Percentiles rank a stretch among this genome's conserved stretches.
Conservation (phyloP, 257 asterid genomes). For the Jaltomata sinuosa region DNA sequence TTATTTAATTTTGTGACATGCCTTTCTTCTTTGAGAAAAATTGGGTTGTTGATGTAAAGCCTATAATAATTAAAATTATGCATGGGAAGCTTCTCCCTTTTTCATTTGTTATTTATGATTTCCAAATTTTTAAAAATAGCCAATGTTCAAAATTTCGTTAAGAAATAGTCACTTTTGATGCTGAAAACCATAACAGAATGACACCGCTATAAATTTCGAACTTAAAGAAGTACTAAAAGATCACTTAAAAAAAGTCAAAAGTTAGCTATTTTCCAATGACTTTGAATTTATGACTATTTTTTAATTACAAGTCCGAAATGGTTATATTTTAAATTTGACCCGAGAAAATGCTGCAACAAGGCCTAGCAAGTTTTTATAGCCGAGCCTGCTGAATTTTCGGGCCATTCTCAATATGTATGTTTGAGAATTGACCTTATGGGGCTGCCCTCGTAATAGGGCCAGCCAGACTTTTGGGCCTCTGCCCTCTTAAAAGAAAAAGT, state of each 20-base stretch:
- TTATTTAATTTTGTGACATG: background rate
- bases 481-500: too few species aligned
- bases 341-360: background rate
- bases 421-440: too few species aligned
- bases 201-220: background rate
- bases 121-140: too few species aligned
- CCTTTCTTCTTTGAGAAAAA: background rate
- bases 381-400: background rate
- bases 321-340: background rate
- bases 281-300: too few species aligned
- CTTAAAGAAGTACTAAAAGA: background rate
- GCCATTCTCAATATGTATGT: too few species aligned
- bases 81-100: background rate
- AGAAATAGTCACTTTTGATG: background rate
- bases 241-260: background rate
- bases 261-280: background rate
- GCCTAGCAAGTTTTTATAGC: background rate
- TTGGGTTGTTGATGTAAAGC: too few species aligned
- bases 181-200: background rate
- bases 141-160: background rate
- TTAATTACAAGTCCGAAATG: background rate
- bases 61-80: background rate
- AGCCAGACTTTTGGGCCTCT: too few species aligned
- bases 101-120: background rate
- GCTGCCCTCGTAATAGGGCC: too few species aligned